Conservation (phyloP, 768 basidiomycete genomes). For the Calocybe indica region DNA sequence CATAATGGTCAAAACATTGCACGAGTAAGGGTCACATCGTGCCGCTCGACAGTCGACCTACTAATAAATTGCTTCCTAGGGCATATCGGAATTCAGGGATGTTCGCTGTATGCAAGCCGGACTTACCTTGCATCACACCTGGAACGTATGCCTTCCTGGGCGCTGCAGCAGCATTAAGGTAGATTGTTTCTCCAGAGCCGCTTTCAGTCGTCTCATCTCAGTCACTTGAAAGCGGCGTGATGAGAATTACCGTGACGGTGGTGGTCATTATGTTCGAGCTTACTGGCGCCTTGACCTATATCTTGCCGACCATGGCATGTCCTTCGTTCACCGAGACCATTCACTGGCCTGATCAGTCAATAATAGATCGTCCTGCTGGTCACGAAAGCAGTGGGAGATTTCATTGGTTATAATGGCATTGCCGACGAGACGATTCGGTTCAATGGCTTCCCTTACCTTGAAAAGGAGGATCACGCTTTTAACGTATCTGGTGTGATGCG, state of each 20-base stretch:
- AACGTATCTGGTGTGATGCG: constrained; percentile 73
- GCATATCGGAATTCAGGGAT: constrained; percentile 80
- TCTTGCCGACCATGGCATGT: constrained; percentile 92
- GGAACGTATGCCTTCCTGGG: constrained; percentile 98
- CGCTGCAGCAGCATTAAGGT: constrained; percentile 94
- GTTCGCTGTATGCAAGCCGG: constrained; percentile 86
- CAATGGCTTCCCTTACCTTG: constrained; percentile 95
- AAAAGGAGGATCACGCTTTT: constrained; percentile 91
- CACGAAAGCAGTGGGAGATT: constrained; percentile 95
- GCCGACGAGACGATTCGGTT: constrained; percentile 97
- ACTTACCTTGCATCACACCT: constrained; percentile 95
- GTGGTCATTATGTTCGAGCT: constrained; percentile 99
- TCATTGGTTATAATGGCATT: constrained; percentile 88
- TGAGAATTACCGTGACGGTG: constrained; percentile 95
- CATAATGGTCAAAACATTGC: constrained; percentile 91
- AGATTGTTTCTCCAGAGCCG: neutral
- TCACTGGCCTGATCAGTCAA: constrained; percentile 7
- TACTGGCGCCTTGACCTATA: constrained; percentile 95
- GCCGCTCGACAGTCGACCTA: neutral
- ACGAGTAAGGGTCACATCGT: constrained; percentile 45
- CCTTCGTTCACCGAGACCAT: neutral
- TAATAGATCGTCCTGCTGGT: constrained; percentile 89
- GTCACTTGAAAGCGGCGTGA: constrained; percentile 66
- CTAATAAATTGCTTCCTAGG: constrained; percentile 30
- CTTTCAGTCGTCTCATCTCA: neutral